Evolutionary conservation across 1,284 basidiomycete species (phyloP), one percentile per base, ranked within the genome.

Genomic region (Coniophora puteana): DNA sequence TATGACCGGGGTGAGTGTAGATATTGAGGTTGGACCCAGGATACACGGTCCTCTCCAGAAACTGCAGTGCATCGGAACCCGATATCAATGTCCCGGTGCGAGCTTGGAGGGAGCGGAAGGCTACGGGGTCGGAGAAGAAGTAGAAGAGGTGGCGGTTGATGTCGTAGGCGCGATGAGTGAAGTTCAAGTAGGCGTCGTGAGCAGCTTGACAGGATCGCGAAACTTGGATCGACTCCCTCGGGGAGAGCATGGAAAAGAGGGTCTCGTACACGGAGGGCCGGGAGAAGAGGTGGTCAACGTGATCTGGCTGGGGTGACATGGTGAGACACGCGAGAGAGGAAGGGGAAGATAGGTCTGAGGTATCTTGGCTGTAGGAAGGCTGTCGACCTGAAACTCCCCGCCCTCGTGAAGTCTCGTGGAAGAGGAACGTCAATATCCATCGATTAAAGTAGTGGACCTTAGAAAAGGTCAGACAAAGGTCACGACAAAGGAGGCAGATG

Each of bases 21-120:
- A 72, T 29, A 43, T 74, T 72, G 1, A 74, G 61, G 48, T 73
- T 71, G 14, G 68, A 62, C 17, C 64, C 57, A 1, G 63, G 61
- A 49, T 72, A 74, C 26, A 51, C 42, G 13, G 53, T 51, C 7
- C 70, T 48, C 22, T 64, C 63, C 43, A 75, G 58, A 49, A 73
- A 68, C 46, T 72, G 70, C 1, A 75, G 59, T 5, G 70, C 71
- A 24, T 48, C 58, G 1, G 72, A 74, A 21, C 72, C 72, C 1
- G 71, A 72, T 23, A 75, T 62, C 31, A 74, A 43, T 20, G 64
- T 61, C 13, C 60, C 59, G 4, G 68, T 71, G 23, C 50, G 40
- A 1, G 58, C 61, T 50, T 72, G 71, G 5, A 73, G 47, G 14
- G 43, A 48, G 14, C 71, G 64, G 41, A 74, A 71, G 14, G 49